phyloP scores from a whole-genome alignment of 108 stramenopile genomes.

The Nitzschia sp. region DNA sequence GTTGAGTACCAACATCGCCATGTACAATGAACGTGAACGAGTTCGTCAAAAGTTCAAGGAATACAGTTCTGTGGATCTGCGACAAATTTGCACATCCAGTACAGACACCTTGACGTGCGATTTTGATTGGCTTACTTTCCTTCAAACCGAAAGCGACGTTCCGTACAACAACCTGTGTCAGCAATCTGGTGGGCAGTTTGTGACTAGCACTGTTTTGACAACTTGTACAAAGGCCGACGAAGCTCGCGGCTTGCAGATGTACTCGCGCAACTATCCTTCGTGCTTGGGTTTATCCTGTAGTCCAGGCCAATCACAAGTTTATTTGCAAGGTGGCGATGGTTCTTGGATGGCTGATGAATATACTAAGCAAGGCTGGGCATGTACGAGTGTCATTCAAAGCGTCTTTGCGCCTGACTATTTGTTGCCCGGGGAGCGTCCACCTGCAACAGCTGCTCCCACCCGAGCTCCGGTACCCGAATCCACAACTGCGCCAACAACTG shows the following conservation, averaged over 20 bases:
- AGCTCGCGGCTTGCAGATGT: neutral
- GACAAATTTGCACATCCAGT: neutral
- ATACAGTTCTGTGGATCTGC: neutral
- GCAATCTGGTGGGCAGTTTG: neutral
- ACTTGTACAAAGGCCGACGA: neutral
- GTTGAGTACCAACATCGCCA: neutral
- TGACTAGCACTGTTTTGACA: neutral
- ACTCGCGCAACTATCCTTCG: neutral
- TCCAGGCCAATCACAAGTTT: neutral
- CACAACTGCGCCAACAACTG: neutral
- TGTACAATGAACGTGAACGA: neutral
- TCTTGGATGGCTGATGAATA: neutral
- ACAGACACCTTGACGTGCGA: neutral
- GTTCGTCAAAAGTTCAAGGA: neutral
- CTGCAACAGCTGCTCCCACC: neutral
- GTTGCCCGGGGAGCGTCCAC: neutral
- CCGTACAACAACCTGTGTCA: neutral
- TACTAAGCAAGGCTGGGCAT: neutral
- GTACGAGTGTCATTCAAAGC: neutral
- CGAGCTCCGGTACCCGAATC: neutral
- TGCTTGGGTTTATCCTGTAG: neutral
- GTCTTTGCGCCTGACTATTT: slow-evolving; percentile 1
- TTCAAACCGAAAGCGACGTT: neutral
- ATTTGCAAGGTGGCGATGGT: neutral
- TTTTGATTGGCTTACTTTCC: neutral